Evolutionary conservation across 768 basidiomycete genomes (phyloP), one percentile per base, ranked within the genome.

Genomic region (Suillus variegatus): DNA sequence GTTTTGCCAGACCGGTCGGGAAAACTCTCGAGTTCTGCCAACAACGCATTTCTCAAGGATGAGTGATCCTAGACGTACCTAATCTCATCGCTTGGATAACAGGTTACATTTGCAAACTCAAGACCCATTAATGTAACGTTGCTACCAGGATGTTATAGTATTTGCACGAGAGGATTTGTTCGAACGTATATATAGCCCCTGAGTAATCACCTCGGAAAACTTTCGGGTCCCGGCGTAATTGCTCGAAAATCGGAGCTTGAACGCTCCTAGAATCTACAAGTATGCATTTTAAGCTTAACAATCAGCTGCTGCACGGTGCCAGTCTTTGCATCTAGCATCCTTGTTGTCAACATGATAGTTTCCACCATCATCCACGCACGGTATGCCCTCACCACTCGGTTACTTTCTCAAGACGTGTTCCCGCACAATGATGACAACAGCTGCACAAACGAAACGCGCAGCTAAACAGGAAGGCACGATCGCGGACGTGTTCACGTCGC

Each of bases 401-500:
- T 18, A 25, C 57, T 41, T 58, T 58, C 57, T 58, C 38, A 4
- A 4, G 8, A 25, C 14, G 16, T 13, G 9, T 22, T 40, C 22
- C 22, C 57, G 9, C 8, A 18, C 57, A 10, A 58, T 40, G 57
- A 40, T 25, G 38, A 12, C 7, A 8, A 36, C 56, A 22, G 38
- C 38, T 4, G 4, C 56, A 38, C 56, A 57, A 14, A 18, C 57
- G 16, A 58, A 41, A 22, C 69, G 41, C 25, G 62, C 1, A 2
- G 36, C 22, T 10, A 78, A 73, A 69, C 65, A 68, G 20, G 74
- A 75, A 51, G 82, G 77, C n/a, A 75, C 79, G 25, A 84, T 87
- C 47, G 80, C 81, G 25, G 77, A 78, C 38, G 79, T 85, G 32
- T 86, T 85, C 66, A 76, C 80, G 0, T 82, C 82, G 4, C 76